Percentiles rank a stretch among this genome's conserved stretches.
phyloP scores from a whole-genome alignment of 192 early-diverging fungal species.

The Coemansia sp. region DNA sequence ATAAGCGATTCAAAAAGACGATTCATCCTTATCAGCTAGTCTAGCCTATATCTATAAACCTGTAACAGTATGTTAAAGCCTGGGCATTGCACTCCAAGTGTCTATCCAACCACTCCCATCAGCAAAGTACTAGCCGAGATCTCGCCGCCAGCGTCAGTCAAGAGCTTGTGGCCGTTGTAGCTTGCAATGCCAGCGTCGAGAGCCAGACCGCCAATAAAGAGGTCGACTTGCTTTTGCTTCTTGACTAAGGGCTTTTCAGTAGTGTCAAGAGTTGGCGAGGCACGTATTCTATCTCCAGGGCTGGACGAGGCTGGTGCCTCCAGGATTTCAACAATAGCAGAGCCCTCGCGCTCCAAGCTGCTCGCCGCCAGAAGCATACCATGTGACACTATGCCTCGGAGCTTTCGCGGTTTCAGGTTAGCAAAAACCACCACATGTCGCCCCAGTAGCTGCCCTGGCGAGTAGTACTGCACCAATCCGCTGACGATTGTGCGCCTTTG shows the following conservation, averaged over 20 bases:
- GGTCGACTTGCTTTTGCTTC: conserved; percentile 14
- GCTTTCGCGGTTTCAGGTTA: conserved; percentile 38
- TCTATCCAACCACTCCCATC: conserved; percentile 17
- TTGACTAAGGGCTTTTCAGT: conserved; percentile 13
- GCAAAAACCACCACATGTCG: conserved; percentile 28
- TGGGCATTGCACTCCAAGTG: neutral
- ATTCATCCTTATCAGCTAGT: conserved; percentile 25
- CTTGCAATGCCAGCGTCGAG: conserved; percentile 12
- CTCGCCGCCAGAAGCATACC: conserved; percentile 42
- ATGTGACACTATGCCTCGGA: conserved; percentile 28
- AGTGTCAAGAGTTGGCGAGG: neutral
- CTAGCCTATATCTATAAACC: neutral
- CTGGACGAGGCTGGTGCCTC: conserved; percentile 15
- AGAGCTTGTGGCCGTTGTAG: conserved; percentile 13
- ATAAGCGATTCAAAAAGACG: conserved; percentile 49
- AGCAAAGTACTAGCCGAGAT: conserved; percentile 13
- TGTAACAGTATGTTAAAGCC: neutral
- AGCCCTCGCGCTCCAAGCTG: neutral
- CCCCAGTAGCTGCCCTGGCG: conserved; percentile 15
- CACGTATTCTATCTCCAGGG: conserved; percentile 17
- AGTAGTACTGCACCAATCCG: conserved; percentile 31
- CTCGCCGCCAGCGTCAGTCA: conserved; percentile 2
- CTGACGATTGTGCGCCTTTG: conserved; percentile 26
- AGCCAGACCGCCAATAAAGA: conserved; percentile 10
- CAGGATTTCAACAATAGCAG: conserved; percentile 19